These are phyloP conservation scores for Boeremia exigua DNA, from an alignment of 2,329 filamentous ascomycete species.

Conservation along the genomic window DNA sequence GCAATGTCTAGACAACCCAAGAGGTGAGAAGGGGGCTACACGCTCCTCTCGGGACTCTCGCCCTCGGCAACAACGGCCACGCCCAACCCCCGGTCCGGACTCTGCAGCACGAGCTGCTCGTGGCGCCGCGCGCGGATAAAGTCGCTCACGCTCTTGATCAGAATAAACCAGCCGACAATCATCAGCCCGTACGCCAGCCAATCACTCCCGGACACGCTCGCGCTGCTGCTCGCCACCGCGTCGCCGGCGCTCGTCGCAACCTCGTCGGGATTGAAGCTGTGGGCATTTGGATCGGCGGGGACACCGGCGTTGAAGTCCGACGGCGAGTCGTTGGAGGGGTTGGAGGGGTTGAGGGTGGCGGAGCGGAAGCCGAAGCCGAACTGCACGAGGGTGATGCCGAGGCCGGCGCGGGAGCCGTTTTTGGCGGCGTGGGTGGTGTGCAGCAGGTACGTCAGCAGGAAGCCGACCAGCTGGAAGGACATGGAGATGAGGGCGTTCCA, in stretches of 20 bases:
- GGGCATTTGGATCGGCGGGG: conserved; percentile 86
- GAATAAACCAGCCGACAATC: conserved; percentile 97
- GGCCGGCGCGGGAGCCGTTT: conserved; percentile 91
- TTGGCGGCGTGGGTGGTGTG: conserved; percentile 98
- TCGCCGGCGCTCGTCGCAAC: conserved; percentile 54
- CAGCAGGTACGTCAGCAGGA: conserved; percentile 95
- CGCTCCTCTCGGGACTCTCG: conserved; percentile 73
- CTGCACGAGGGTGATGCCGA: conserved; percentile 94
- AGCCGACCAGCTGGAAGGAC: conserved; percentile 96
- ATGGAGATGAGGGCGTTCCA: conserved; percentile 96
- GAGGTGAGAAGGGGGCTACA: too few relatives aligned
- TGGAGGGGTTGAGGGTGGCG: conserved; percentile 39
- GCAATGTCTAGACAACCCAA: too few relatives aligned
- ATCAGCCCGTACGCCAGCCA: conserved; percentile 93
- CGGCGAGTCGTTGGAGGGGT: conserved; percentile 51
- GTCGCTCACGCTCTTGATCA: conserved; percentile 92
- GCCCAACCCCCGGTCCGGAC: conserved; percentile 84
- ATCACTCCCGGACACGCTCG: conserved; percentile 73
- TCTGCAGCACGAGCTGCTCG: conserved; percentile 91
- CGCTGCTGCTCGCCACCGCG: conserved; percentile 43
- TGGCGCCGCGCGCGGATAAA: conserved; percentile 87
- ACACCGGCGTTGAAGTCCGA: conserved; percentile 62
- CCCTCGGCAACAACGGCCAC: conserved; percentile 87
- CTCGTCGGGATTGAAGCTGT: conserved; percentile 80
- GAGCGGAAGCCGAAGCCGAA: conserved; percentile 96